A percentile compares a stretch with the other conserved stretches of the same genome.
These are phyloP conservation scores for Blastobotrys mokoenaii DNA, from an alignment of 805 yeast genomes.

Conservation along the genomic window DNA sequence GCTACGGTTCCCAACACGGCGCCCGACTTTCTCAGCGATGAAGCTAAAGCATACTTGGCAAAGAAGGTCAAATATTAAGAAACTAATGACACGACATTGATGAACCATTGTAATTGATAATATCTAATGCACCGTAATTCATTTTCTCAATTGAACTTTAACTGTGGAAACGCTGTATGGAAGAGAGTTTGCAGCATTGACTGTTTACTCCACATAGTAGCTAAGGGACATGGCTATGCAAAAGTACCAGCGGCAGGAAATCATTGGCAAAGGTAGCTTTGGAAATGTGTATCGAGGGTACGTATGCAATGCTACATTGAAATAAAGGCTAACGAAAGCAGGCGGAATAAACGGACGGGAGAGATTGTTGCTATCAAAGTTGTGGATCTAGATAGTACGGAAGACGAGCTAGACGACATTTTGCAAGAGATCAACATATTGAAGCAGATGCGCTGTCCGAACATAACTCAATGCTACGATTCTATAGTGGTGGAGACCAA, in stretches of 20 bases:
- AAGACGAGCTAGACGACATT: conserved; percentile 63
- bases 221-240: background rate
- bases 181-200: background rate
- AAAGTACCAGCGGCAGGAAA: conserved; percentile 4
- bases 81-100: background rate
- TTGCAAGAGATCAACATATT: conserved; percentile 74
- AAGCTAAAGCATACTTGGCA: conserved; percentile 1
- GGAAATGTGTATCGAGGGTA: conserved; percentile 19
- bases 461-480: conserved; percentile 57
- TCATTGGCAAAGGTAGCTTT: conserved; percentile 20
- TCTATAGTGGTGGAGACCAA: conserved; percentile 56
- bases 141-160: background rate
- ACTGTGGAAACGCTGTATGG: background rate
- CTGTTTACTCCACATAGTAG: background rate
- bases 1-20: conserved; percentile 22
- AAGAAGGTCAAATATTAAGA: background rate
- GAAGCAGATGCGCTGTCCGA: conserved; percentile 53
- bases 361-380: conserved; percentile 76
- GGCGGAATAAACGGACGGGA: conserved; percentile 25
- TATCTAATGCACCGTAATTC: background rate
- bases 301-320: conserved; percentile 7
- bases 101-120: background rate
- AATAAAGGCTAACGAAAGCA: conserved; percentile 11
- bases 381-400: conserved; percentile 68
- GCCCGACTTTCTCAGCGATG: conserved; percentile 1